Base-by-base conservation (phyloP, 176 grass and related monocot genomes). In the Rhynchospora tenuis region DNA sequence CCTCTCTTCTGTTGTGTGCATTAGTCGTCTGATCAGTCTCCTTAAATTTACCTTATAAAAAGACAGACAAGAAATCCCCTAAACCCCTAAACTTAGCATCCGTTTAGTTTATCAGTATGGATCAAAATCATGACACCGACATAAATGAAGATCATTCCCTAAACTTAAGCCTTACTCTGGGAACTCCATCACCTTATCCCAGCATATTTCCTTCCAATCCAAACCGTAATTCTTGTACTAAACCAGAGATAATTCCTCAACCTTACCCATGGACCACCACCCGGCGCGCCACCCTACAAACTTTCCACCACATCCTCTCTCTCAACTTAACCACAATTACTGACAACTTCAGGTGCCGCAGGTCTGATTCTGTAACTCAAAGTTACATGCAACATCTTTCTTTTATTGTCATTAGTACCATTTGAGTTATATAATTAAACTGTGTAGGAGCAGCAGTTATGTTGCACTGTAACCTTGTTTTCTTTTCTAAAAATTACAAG, bases 241-340 rank as follows among this genome's bases (percentile, higher is more conserved):
- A 82, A 38, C 22, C 4, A n/a, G 60, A 50, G 17, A 54, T 12
- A 45, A 67, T 82, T 27, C 80, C 50, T 73, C 76, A 87, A 1
- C 91, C 84, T 43, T 91, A 89, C 63, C 80, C 87, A 14, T 93
- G 93, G 93, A 80, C 87, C n/a, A 88, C 84, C 22, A 79, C 60
- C n/a, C 70, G 46, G 13, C 89, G 89, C 0, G 83, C 79, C 38
- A 83, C 9, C 11, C 80, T 93, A 43, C 68, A 83, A 29, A 73
- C 81, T 7, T 52, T 88, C 24, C 16, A 44, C 19, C 14, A 4
- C 33, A 74, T 93, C 50, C 43, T 84, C 15, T 24, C 28, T 8
- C 83, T 55, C 31, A 86, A 86, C 80, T 47, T 97, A 70, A 88
- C 83, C 19, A 29, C 86, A 3, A 79, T 97, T 3, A 55, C 61